Base-by-base conservation (phyloP, 495 filamentous ascomycete genomes). In the Daldinia vernicosa region DNA sequence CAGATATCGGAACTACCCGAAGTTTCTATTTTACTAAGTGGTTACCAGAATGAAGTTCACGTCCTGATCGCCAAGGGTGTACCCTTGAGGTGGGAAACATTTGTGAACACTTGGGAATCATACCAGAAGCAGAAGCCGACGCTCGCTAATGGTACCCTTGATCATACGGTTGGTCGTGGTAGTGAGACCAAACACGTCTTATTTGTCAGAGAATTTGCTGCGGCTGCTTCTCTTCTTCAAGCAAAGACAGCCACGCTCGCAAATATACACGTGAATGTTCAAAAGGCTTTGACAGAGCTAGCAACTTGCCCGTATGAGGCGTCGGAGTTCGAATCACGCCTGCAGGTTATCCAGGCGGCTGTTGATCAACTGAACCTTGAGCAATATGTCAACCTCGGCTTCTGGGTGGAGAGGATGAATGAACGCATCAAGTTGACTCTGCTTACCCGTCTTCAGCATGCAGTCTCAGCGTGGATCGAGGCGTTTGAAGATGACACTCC, bases 301-400 rank as follows among this genome's bases (percentile, higher is more conserved):
- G 89, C 92, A 70, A 90, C 87, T 7, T 98, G 96, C 73, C 84
- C 91, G 1, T 99, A 96, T 75, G 89, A 93, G 35, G 81, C 86
- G 6, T 80, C 87, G 15, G 86, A 89, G 3, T 97, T 99, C 77
- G 89, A 91, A 67, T 82, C 88, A 27, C 89, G 89, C n/a, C 81
- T 99, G 39, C 92, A 96, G 67, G 84, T 83, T 2, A 93, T 98
- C 60, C 95, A 99, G 77, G 89, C 85, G 17, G 88, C 92, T 4
- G 94, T 98, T 8, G 96, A 99, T 82, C 94, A 97, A 75, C 87
- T 99, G 43, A 98, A 97, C 66, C 83, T 98, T 19, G 94, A 98
- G 77, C 93, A 93, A 74, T 99, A 97, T 72, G 89, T 93, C 60
- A 99, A 99, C 67, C 86, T 99, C 30, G 84, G 87, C 6, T 89